These are phyloP conservation scores for Alternaria sp. DNA, from an alignment of 2,329 filamentous ascomycete genomes.

Conservation along the genomic window DNA sequence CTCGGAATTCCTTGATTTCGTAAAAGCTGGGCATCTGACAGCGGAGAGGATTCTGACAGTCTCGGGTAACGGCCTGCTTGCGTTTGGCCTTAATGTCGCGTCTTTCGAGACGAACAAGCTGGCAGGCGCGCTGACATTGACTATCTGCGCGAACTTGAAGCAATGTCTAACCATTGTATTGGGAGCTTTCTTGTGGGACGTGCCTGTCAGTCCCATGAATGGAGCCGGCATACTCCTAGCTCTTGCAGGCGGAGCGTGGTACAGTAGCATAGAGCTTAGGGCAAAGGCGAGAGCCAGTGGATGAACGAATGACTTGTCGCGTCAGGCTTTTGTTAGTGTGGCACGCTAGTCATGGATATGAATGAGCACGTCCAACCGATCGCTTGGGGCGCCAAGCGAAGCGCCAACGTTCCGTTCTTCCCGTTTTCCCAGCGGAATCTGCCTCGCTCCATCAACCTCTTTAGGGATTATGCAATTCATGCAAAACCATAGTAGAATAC, in stretches of 20 bases:
- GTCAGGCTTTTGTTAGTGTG: neutral
- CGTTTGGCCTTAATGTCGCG: constrained; percentile 3
- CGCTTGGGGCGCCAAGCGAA: too few species aligned
- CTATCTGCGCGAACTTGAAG: constrained; percentile 9
- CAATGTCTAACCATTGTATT: constrained; percentile 7
- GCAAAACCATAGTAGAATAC: too few species aligned
- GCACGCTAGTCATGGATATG: neutral
- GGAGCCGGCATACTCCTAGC: constrained; percentile 7
- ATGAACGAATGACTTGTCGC: constrained; percentile 4
- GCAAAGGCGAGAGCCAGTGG: constrained; percentile 3
- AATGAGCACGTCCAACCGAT: too few species aligned
- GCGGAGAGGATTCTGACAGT: neutral
- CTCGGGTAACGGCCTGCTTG: neutral
- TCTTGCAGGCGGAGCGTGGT: constrained; percentile 6
- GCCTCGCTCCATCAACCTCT: constrained; percentile 1
- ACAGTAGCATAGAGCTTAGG: constrained; percentile 8
- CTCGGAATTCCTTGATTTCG: constrained; percentile 4
- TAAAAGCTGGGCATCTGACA: constrained; percentile 1
- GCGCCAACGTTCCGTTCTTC: constrained; percentile 2
- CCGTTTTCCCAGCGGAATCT: constrained; percentile 1
- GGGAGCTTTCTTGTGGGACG: constrained; percentile 6
- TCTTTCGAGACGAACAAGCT: constrained; percentile 11
- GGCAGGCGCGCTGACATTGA: constrained; percentile 8
- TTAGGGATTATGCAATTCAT: too few species aligned
- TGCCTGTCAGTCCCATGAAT: constrained; percentile 8